Base-by-base conservation (phyloP, 768 basidiomycete species). In the Lactarius vividus region DNA sequence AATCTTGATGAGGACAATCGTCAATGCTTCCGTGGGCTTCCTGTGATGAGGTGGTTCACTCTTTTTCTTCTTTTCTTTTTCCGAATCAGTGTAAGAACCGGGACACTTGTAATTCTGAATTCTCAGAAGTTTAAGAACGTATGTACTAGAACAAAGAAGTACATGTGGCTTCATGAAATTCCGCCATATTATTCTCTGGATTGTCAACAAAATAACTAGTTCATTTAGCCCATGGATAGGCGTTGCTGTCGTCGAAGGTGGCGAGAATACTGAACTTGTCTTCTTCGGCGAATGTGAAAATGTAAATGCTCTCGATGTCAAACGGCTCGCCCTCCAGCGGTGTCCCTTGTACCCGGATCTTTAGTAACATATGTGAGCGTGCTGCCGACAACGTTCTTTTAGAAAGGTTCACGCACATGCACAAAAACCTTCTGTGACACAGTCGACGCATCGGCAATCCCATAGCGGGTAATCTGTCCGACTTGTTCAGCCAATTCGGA, bases 271-370 rank as follows among this genome's bases (percentile, higher is more conserved):
- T 66, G n/a, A 66, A 42, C 56, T 52, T 66, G 60, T 15, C 29
- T 6, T 0, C 29, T 31, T 31, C 4, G 29, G 49, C 55, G 31
- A 66, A 40, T n/a, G n/a, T 42, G 46, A 66, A 57, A n/a, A 16
- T 15, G 60, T 66, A 66, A 7, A 66, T 39, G 44, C 56, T 15
- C 31, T 66, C 60, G 28, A 66, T 18, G 29, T 57, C 39, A 39
- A 66, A 57, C 31, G 37, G n/a, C 23, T 49, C 57, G 10, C 65
- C 65, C 0, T 28, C 39, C n/a, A 29, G 60, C 4, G 61, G 40
- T 23, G 62, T 46, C 16, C 56, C 46, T 2, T 66, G 65, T 28
- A 53, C 3, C 18, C 28, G 23, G 37, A 57, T 0, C 65, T 66
- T 23, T 26, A 10, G 46, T 5, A 6, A 49, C 46, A 49, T 20